Base-by-base conservation (phyloP, 1,139 yeast species). In the Blastobotrys elegans region DNA sequence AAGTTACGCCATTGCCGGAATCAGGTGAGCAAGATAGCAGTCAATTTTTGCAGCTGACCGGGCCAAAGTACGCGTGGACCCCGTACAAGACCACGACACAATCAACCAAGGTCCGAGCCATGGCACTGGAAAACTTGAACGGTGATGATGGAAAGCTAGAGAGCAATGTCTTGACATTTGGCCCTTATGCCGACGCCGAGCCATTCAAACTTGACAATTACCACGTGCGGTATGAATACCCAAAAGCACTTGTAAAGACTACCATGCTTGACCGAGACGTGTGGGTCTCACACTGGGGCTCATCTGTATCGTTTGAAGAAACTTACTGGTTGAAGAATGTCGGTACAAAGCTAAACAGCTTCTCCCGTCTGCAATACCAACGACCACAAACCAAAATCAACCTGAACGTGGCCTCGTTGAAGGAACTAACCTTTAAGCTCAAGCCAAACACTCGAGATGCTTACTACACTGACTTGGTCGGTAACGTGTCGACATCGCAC, bases 391-490 rank as follows among this genome's bases (percentile, higher is more conserved):
- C 55, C 40, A 50, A 53, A 24, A 57, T 58, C 53, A 58, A 56
- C 35, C 57, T 70, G 44, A 63, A 65, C 50, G 50, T 59, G 4
- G 66, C 72, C 6, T 68, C 82, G 1, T 48, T 68, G 40, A 59
- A 59, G 43, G 60, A 55, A 17, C 43, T 70, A 20, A 79, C 77
- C 33, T 62, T 88, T 53, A 82, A 79, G 53, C 71, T 86, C 53
- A 76, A 75, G 18, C 65, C 67, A 20, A 72, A 71, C 46, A 68
- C 78, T 6, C 73, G 75, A 42, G 85, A 82, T 48, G 80, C 82
- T 44, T 92, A 86, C 70, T 87, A 73, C 63, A 82, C 88, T 20
- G 98, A 92, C 66, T 77, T 84, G 57, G 96, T 92, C 26, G 98
- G 98, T 22, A 86, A 87, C 68, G 96, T 92, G n/a, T 82, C 96